These are phyloP conservation scores for Neurospora pannonica DNA, from an alignment of 495 filamentous ascomycete species.

Conservation along the genomic window DNA sequence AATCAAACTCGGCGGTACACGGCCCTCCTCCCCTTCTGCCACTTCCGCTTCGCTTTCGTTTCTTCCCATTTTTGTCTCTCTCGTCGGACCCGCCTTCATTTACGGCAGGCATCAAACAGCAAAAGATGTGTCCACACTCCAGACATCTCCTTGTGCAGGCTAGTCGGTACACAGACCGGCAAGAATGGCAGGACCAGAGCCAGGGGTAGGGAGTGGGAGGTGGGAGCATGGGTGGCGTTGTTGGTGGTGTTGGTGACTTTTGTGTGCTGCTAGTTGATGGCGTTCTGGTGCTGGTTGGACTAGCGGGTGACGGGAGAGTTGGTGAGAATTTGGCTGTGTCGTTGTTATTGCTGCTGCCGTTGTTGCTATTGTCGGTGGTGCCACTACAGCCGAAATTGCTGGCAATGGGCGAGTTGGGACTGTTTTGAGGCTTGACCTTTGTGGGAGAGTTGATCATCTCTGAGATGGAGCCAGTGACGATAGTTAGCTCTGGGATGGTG, in stretches of 20 bases:
- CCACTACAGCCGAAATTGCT: neutral
- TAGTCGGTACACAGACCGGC: slow-evolving; percentile 26
- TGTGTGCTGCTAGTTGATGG: neutral
- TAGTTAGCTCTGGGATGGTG: neutral
- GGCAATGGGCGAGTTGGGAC: neutral
- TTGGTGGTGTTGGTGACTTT: neutral
- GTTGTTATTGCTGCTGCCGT: neutral
- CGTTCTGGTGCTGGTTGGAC: neutral
- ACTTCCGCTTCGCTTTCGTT: neutral
- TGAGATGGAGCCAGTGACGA: neutral
- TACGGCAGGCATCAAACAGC: slow-evolving; percentile 4
- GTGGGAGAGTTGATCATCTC: neutral
- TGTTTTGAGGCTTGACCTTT: neutral
- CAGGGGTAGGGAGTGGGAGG: slow-evolving; percentile 26
- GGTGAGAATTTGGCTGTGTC: neutral
- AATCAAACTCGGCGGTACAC: slow-evolving; percentile 33
- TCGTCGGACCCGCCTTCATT: neutral
- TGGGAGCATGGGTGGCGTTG: slow-evolving; percentile 12
- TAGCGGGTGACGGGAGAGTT: neutral
- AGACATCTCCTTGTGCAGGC: slow-evolving; percentile 38
- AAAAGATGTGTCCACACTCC: slow-evolving; percentile 34
- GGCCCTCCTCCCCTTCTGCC: slow-evolving; percentile 1
- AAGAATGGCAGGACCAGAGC: slow-evolving; percentile 38
- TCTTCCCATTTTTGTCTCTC: neutral
- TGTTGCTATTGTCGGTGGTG: neutral